Percentiles rank a stretch among this genome's conserved stretches.
Conservation (phyloP, 192 early-diverging fungal genomes). For the Helicostylum pulchrum region DNA sequence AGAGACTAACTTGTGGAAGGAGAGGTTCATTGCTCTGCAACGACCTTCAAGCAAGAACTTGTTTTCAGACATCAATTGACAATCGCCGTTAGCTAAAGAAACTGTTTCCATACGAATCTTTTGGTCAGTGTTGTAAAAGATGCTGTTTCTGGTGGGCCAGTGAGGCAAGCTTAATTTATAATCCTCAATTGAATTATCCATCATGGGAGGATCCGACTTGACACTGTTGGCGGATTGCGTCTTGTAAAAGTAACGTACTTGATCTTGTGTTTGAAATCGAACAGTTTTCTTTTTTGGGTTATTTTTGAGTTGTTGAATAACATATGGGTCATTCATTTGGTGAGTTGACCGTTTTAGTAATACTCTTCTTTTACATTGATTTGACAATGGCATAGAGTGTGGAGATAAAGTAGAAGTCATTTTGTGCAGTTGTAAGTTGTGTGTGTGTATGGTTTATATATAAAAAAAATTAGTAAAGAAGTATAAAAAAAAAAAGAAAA, state of each 20-base stretch:
- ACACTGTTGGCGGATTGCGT: slow-evolving; percentile 59
- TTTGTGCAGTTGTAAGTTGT: too few species aligned
- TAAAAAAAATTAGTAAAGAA: too few species aligned
- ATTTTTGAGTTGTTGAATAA: background rate
- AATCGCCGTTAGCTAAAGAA: slow-evolving; percentile 19
- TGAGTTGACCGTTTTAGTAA: background rate
- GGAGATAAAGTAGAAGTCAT: background rate
- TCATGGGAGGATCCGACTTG: slow-evolving; percentile 33
- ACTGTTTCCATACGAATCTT: slow-evolving; percentile 12
- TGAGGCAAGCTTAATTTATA: slow-evolving; percentile 32
- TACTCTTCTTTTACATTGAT: slow-evolving; percentile 10
- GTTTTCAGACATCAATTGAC: slow-evolving; percentile 30
- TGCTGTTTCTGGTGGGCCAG: slow-evolving; percentile 52
- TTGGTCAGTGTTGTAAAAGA: slow-evolving; percentile 34
- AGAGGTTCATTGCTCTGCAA: slow-evolving; percentile 80
- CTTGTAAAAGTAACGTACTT: slow-evolving; percentile 69
- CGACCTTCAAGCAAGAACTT: slow-evolving; percentile 58
- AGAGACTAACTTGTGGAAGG: slow-evolving; percentile 77
- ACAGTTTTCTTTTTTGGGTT: slow-evolving; percentile 47
- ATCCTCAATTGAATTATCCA: slow-evolving; percentile 18
- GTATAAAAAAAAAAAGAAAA: background rate
- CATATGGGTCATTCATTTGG: slow-evolving; percentile 1
- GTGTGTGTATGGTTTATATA: too few species aligned
- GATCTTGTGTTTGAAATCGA: slow-evolving; percentile 57
- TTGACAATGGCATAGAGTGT: slow-evolving; percentile 7